Base-by-base conservation (phyloP, 257 asterid genomes). In the Apocynum venetum region DNA sequence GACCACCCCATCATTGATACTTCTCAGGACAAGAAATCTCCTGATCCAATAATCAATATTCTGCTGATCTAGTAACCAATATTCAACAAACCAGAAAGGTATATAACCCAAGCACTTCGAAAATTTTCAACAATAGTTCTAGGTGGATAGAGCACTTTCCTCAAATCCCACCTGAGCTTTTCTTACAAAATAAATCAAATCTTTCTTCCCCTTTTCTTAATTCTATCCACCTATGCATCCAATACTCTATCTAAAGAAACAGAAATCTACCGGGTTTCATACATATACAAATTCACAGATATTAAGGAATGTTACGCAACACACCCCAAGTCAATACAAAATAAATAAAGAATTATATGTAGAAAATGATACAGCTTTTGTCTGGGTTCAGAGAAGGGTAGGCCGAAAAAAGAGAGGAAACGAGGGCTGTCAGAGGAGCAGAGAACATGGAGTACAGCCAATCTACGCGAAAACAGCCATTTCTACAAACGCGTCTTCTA, bases 1-100 rank as follows among this genome's bases (percentile, higher is more conserved):
- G 44, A 77, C 66, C 75, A 77, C 64, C 73, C 84, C 95, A 88
- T 87, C 38, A 46, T 82, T 40, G 52, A 77, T 35, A 7, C 35
- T 35, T 14, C 25, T 1, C 40, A 48, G 52, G 3, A 53, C 2
- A 31, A 76, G 64, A 64, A 43, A 64, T 70, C 74, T 11, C 51
- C 40, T 44, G 80, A 81, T 82, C 75, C 63, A 59, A 66, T 43
- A 63, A 73, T 47, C 64, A 66, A 68, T 36, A 51, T 59, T 48
- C 73, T 46, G 14, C 55, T 53, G 60, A 77, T 20, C 2, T 14
- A 36, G n/a, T 57, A 17, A 4, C 7, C 15, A 6, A 46, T 41
- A 44, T 20, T 19, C 38, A 55, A 64, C 47, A 31, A 44, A 19
- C 43, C 6, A 41, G 4, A 53, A 38, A 40, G 12, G 5, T 25